phyloP scores from a whole-genome alignment of 2,329 filamentous ascomycete species.

The Calcarisporium arbuscula region DNA sequence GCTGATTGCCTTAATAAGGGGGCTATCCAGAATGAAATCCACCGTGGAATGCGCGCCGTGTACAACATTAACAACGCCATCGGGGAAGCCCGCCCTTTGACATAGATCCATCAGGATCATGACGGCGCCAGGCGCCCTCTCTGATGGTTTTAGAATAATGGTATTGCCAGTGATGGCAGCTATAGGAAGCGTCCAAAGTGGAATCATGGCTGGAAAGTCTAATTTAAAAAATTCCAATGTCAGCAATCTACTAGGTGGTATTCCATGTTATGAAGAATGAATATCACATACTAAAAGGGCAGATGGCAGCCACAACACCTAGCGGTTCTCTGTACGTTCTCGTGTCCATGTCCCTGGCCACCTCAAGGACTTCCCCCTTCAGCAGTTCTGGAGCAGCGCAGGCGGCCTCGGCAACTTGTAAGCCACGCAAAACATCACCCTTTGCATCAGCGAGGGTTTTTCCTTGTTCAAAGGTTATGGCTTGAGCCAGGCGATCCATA shows the following conservation, averaged over 20 bases:
- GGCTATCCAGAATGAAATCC: constrained; percentile 81
- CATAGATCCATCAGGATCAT: constrained; percentile 81
- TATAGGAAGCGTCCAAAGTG: constrained; percentile 83
- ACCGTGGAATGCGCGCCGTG: constrained; percentile 77
- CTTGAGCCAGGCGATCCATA: constrained; percentile 77
- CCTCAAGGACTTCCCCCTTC: constrained; percentile 78
- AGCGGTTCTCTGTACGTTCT: constrained; percentile 75
- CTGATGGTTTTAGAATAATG: constrained; percentile 77
- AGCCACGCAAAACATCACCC: constrained; percentile 73
- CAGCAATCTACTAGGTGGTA: no score
- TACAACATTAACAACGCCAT: constrained; percentile 76
- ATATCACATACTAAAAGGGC: constrained; percentile 66
- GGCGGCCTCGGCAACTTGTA: constrained; percentile 80
- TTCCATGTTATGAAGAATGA: no score
- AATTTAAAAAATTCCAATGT: background rate
- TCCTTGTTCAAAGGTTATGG: constrained; percentile 81
- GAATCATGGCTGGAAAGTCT: constrained; percentile 92
- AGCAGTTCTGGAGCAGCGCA: constrained; percentile 75
- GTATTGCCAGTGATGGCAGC: constrained; percentile 81
- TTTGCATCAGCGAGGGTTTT: constrained; percentile 81
- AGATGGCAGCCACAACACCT: constrained; percentile 76
- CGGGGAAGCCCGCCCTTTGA: constrained; percentile 73
- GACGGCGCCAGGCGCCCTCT: constrained; percentile 75
- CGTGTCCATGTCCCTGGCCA: constrained; percentile 87
- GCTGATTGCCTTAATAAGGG: constrained; percentile 77